These are phyloP conservation scores for Cryptococcus sp. DNA, from an alignment of 1,284 basidiomycete species.

Conservation along the genomic window DNA sequence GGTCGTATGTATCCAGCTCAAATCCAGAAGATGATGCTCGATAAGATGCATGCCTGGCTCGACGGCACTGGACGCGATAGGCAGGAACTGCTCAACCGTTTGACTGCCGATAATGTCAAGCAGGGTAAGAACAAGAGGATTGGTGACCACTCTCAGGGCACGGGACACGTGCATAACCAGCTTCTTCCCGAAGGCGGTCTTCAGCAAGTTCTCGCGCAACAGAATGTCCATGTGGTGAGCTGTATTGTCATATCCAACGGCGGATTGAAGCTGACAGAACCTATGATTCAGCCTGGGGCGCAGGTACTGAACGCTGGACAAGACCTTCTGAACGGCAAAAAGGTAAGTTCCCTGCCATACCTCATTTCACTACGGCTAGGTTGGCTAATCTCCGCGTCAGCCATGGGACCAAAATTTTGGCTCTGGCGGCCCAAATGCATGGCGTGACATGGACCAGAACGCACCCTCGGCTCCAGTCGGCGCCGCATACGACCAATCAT, in stretches of 20 bases:
- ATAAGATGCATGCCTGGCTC: constrained; percentile 59
- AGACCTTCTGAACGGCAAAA: constrained; percentile 50
- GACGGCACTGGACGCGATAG: constrained; percentile 61
- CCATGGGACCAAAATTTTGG: constrained; percentile 54
- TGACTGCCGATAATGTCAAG: constrained; percentile 67
- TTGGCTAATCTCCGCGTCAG: constrained; percentile 17
- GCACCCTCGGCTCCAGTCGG: constrained; percentile 1
- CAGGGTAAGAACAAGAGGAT: constrained; percentile 72
- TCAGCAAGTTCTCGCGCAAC: constrained; percentile 49
- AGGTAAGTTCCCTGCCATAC: constrained; percentile 27
- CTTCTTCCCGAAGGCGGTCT: constrained; percentile 49
- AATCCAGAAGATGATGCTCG: constrained; percentile 75
- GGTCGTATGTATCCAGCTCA: constrained; percentile 59
- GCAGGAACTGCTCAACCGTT: constrained; percentile 62
- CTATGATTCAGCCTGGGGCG: constrained; percentile 42
- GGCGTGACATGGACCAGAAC: constrained; percentile 44
- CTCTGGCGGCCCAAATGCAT: constrained; percentile 46
- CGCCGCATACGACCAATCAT: constrained; percentile 1
- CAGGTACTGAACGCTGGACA: constrained; percentile 49
- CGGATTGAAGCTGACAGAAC: constrained; percentile 1
- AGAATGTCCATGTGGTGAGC: constrained; percentile 52
- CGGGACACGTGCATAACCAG: constrained; percentile 49
- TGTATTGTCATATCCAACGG: not conserved
- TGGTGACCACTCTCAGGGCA: constrained; percentile 40
- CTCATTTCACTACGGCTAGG: not conserved